A percentile compares a stretch with the other conserved stretches of the same genome.
Conservation (phyloP, 1,139 yeast species). For the Debaryomyces psychrophilus region DNA sequence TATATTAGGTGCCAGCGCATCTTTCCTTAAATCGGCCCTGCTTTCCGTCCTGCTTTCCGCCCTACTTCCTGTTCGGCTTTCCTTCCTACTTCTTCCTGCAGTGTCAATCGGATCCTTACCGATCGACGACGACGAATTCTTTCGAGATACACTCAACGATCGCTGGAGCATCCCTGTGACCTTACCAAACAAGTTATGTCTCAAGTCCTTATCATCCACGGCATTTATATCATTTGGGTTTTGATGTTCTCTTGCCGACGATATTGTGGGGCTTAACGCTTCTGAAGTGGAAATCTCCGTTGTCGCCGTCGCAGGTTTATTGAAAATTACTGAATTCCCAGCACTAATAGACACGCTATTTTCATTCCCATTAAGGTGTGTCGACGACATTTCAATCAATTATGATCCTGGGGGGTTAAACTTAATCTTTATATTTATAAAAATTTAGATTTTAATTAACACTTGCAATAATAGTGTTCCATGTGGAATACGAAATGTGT, state of each 20-base stretch:
- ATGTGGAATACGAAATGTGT: background rate
- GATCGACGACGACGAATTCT: slow-evolving; percentile 17
- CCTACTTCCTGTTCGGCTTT: background rate
- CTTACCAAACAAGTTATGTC: slow-evolving; percentile 35
- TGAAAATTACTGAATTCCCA: slow-evolving; percentile 5
- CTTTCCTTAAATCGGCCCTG: background rate
- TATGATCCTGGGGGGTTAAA: background rate
- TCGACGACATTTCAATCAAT: slow-evolving; percentile 8
- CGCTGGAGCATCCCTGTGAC: slow-evolving; percentile 36
- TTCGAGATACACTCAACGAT: slow-evolving; percentile 23
- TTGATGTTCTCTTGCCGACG: slow-evolving; percentile 12
- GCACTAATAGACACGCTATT: slow-evolving; percentile 6
- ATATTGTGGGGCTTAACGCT: slow-evolving; percentile 19
- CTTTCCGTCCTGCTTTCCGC: background rate
- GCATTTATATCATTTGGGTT: slow-evolving; percentile 3
- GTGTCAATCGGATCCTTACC: slow-evolving; percentile 4
- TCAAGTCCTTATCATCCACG: slow-evolving; percentile 21
- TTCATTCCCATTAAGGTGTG: slow-evolving; percentile 1
- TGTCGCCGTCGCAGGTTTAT: slow-evolving; percentile 15
- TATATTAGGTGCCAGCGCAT: background rate
- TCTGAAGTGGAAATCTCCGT: slow-evolving; percentile 21
- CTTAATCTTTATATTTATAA: background rate
- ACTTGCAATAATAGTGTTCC: background rate
- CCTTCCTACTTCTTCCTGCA: background rate
- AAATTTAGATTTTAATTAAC: slow-evolving; percentile 1